Evolutionary conservation across 306 rosid genomes (phyloP), one percentile per base, ranked within the genome.

Genomic region (Lathyrus aphaca): DNA sequence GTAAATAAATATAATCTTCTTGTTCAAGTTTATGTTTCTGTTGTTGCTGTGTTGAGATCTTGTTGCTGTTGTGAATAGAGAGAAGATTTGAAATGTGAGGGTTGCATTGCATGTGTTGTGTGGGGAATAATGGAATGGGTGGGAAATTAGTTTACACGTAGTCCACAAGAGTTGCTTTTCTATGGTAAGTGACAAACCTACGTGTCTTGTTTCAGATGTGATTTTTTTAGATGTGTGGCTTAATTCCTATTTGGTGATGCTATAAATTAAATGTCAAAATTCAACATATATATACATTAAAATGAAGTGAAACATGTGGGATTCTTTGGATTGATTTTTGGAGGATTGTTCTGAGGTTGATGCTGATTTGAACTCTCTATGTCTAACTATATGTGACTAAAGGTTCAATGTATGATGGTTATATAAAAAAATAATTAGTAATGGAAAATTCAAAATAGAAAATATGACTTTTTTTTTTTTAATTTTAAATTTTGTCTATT

Each of bases 81-180:
- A 30, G 37, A 3, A 71, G 66, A 71, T 50, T 39, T 66, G 71
- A 54, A 69, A 48, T 32, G 10, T 21, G 39, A 45, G 49, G 48
- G 50, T 68, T 35, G 56, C 55, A 50, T 18, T 50, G 57, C 59
- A 53, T 53, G 27, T 3, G 69, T 69, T 55, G 78, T 56, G 85
- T 6, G 83, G 68, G 78, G 68, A 61, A 80, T 78, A 54, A 66
- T 76, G 75, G 39, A 86, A 77, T 80, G 91, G 79, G 86, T 86
- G 95, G 91, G 88, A 81, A 73, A 40, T 81, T 74, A 65, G 82
- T 70, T 79, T 64, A 85, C 96, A 86, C 95, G 96, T 92, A 86
- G 79, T 69, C 43, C 82, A 14, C 59, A 53, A 50, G 29, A 53
- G 77, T 16, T 64, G 54, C 10, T 69, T 79, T 77, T 84, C 64